Evolutionary conservation across 2,329 filamentous ascomycete genomes (phyloP), one percentile per base, ranked within the genome.

Genomic region (Fusarium zealandicum): DNA sequence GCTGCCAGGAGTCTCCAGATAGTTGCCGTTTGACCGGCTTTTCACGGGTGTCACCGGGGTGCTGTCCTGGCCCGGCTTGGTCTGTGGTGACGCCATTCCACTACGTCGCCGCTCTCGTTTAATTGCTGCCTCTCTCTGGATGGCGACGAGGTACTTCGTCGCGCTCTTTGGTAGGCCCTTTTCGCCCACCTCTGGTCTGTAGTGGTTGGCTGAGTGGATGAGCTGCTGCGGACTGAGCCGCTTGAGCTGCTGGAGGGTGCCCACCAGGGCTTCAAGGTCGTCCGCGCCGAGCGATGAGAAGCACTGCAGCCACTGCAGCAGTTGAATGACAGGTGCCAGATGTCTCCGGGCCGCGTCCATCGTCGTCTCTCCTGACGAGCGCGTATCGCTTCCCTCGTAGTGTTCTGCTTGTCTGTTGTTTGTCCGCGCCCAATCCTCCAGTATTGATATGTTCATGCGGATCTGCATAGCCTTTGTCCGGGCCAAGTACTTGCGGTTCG

Each of bases 381-480:
- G 89, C 74, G 91, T 93, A 46, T 93, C 93, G 14, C 93, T 93
- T 65, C 92, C 89, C 73, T 99, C 93, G 72, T 92, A 98, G 74
- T 98, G 93, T 70, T 98, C 95, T 1, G 95, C 92, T 64, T 96
- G 89, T 22, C 95, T 86, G 71, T 96, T 98, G 75, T 99, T 99
- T 13, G 85, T 83, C 25, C 93, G 84, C 2, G 95, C 93, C 95
- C 95, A 99, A 70, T 99, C 95, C 73, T 99, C 95, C 16, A 99
- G 79, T 7, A 88, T 89, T 1, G 95, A 98, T 6, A 99, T 87
- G 71, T 99, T 99, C 93, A 99, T 98, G 63, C 95, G 90, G 66
- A 99, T 98, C 73, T 99, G 95, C 95, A 99, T 99, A 4, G 95
- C 95, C 74, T 99, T 99, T 14, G 95, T 99, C 46, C 95, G 85